These are phyloP conservation scores for Westerdykella aurantiaca DNA, from an alignment of 2,329 filamentous ascomycete species.

Conservation along the genomic window DNA sequence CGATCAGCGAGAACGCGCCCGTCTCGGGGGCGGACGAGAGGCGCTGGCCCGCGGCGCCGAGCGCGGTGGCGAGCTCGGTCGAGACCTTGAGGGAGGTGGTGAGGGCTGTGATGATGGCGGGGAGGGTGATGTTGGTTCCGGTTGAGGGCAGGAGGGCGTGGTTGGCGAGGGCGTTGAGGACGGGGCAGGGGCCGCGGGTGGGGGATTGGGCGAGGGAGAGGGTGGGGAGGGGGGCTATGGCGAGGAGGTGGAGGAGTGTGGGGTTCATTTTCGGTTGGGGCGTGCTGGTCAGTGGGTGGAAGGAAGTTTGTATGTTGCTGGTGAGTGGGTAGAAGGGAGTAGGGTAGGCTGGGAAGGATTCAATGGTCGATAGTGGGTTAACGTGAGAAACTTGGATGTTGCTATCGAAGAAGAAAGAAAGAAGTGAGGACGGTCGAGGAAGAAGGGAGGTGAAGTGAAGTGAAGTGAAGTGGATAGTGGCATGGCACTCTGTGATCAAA, in stretches of 20 bases:
- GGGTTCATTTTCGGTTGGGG: too few relatives aligned
- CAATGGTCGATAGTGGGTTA: too few relatives aligned
- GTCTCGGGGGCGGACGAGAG: constrained; percentile 9
- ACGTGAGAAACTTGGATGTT: too few relatives aligned
- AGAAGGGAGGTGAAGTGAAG: too few relatives aligned
- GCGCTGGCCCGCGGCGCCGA: constrained; percentile 14
- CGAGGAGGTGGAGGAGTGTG: not conserved
- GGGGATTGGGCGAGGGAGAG: not conserved
- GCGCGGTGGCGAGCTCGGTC: constrained; percentile 19
- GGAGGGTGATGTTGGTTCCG: constrained; percentile 28
- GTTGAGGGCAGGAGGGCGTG: constrained; percentile 28
- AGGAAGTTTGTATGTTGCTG: too few relatives aligned
- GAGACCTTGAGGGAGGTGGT: constrained; percentile 28
- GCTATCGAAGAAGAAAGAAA: too few relatives aligned
- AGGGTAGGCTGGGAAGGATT: too few relatives aligned
- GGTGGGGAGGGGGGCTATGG: not conserved
- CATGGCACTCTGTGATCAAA: too few relatives aligned
- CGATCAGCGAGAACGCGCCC: constrained; percentile 24
- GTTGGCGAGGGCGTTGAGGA: constrained; percentile 31
- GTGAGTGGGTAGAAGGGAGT: too few relatives aligned
- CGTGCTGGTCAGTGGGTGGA: too few relatives aligned
- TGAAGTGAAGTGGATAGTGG: too few relatives aligned
- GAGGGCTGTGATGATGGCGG: constrained; percentile 19
- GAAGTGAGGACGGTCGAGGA: too few relatives aligned
- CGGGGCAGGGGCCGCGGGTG: constrained; percentile 26